Percentiles rank a stretch among this genome's conserved stretches.
Conservation (phyloP, 805 yeast genomes). For the Limtongia smithiae region DNA sequence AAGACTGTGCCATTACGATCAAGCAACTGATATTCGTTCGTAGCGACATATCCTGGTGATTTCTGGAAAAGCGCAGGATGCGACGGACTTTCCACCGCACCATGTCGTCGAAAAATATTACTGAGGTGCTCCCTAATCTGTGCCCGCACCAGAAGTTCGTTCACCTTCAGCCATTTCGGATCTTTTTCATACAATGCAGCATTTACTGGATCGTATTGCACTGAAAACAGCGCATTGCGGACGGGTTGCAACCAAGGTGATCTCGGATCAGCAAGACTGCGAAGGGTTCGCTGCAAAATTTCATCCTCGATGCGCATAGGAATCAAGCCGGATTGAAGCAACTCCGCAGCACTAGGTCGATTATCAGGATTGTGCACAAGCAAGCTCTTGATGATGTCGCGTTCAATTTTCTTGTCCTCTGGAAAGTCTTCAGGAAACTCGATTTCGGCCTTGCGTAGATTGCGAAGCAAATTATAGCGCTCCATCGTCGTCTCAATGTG, state of each 20-base stretch:
- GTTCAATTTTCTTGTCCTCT: slow-evolving; percentile 52
- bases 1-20: slow-evolving; percentile 85
- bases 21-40: slow-evolving; percentile 57
- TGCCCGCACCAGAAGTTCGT: slow-evolving; percentile 55
- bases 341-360: slow-evolving; percentile 74
- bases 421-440: slow-evolving; percentile 68
- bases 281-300: slow-evolving; percentile 80
- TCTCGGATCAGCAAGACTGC: slow-evolving; percentile 80
- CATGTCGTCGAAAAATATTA: slow-evolving; percentile 71
- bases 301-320: slow-evolving; percentile 91
- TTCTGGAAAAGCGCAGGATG: slow-evolving; percentile 76
- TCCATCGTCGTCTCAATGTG: slow-evolving; percentile 91
- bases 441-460: slow-evolving; percentile 55
- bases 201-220: slow-evolving; percentile 78
- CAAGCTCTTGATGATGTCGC: slow-evolving; percentile 60
- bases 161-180: slow-evolving; percentile 28
- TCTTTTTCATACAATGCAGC: slow-evolving; percentile 73
- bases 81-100: slow-evolving; percentile 73
- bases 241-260: slow-evolving; percentile 95
- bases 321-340: slow-evolving; percentile 74
- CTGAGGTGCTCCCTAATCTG: slow-evolving; percentile 59
- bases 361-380: slow-evolving; percentile 73
- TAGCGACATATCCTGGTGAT: slow-evolving; percentile 64
- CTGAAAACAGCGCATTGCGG: slow-evolving; percentile 76
- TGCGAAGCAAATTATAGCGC: slow-evolving; percentile 67